phyloP scores from a whole-genome alignment of 2,329 filamentous ascomycete species.

The Ophiostoma montium region DNA sequence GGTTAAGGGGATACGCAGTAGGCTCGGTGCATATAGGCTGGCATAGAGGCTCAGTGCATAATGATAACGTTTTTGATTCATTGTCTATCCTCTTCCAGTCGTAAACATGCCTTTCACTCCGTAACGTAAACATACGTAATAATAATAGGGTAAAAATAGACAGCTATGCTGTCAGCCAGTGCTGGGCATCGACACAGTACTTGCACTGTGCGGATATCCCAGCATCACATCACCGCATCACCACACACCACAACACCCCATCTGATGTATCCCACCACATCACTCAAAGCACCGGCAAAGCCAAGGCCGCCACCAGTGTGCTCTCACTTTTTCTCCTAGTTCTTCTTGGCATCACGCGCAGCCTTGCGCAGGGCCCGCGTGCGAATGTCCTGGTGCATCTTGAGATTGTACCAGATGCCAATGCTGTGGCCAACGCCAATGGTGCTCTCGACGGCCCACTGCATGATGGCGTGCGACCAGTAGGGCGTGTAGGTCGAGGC shows the following conservation, averaged over 20 bases:
- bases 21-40: too few species aligned
- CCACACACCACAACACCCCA: too few species aligned
- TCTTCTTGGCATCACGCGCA: conserved; percentile 43
- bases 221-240: not conserved
- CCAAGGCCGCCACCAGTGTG: not conserved
- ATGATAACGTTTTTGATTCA: not conserved
- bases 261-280: too few species aligned
- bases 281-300: not conserved
- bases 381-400: conserved; percentile 73
- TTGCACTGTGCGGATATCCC: not conserved
- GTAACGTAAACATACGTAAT: too few species aligned
- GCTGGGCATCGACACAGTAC: not conserved
- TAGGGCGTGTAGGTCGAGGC: conserved; percentile 80
- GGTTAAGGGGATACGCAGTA: too few species aligned
- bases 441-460: conserved; percentile 59
- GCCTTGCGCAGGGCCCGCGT: conserved; percentile 71
- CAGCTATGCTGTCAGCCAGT: too few species aligned
- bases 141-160: not conserved
- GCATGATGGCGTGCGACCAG: conserved; percentile 83
- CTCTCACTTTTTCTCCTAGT: not conserved
- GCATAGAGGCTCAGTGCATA: too few species aligned
- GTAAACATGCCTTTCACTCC: not conserved
- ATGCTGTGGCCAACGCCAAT: conserved; percentile 34
- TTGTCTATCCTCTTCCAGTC: not conserved
- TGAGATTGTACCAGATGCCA: conserved; percentile 36